A percentile compares a stretch with the other conserved stretches of the same genome.
phyloP scores from a whole-genome alignment of 768 basidiomycete genomes.

The Nidularia pulvinata region DNA sequence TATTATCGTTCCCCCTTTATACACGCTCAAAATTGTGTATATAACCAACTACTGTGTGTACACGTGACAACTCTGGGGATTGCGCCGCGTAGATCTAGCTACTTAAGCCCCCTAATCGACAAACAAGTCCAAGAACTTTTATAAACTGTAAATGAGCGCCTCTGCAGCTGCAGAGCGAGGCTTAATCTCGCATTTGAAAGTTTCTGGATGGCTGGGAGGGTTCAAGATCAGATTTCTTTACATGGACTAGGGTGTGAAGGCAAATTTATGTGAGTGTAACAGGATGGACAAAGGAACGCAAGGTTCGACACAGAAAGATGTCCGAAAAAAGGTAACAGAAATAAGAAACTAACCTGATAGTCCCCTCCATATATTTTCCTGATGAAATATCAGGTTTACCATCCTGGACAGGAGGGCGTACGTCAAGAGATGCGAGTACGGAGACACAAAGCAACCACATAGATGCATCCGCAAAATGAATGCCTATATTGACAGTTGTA shows the following conservation, averaged over 20 bases:
- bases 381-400: slow-evolving; percentile 9
- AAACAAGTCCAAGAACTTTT: too few species aligned
- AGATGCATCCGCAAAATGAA: slow-evolving; percentile 19
- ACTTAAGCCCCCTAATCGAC: too few species aligned
- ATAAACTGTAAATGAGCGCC: slow-evolving; percentile 5
- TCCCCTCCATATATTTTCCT: not conserved
- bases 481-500: slow-evolving; percentile 13
- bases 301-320: too few species aligned
- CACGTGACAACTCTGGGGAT: too few species aligned
- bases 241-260: too few species aligned
- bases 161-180: slow-evolving; percentile 10
- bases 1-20: too few species aligned
- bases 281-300: too few species aligned
- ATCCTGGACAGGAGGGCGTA: slow-evolving; percentile 11
- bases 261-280: too few species aligned
- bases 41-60: too few species aligned
- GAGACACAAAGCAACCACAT: slow-evolving; percentile 18
- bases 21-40: too few species aligned
- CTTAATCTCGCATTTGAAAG: slow-evolving; percentile 12
- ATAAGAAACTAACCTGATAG: not conserved
- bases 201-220: slow-evolving; percentile 10
- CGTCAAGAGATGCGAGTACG: slow-evolving; percentile 12
- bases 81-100: too few species aligned
- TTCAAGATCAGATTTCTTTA: not conserved
- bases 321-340: too few species aligned